Base-by-base conservation (phyloP, 2,329 filamentous ascomycete genomes). In the Truncatella angustata region DNA sequence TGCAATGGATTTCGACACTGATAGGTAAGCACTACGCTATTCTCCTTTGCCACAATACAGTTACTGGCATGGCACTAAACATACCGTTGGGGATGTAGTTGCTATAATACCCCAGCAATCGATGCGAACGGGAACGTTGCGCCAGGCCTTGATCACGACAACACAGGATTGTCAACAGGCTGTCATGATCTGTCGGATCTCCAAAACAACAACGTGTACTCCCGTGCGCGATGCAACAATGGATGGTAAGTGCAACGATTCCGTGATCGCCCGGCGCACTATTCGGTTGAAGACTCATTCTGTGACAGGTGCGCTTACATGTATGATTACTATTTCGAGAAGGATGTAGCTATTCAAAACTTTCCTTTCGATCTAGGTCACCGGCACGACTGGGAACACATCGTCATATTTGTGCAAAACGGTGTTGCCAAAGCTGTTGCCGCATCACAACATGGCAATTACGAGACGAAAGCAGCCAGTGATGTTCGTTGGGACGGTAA, bases 281-380 rank as follows among this genome's bases (percentile, higher is more conserved):
- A 12, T 32, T 32, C 28, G 28, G 6, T 6, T 7, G 7, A 32
- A 32, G 12, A 32, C 28, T 32, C 6, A 32, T 32, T 7, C 28
- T 32, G 68, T 57, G 68, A 68, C 52, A 75, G 72, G 72, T 77
- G 73, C 61, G 66, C 67, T 12, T 68, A 72, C 59, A 40, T 75
- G 24, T 76, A 76, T 60, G 72, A 67, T 54, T 75, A 76, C 62
- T 76, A 74, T 62, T 76, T 76, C 50, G 73, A 76, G 55, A 75
- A 75, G 63, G 73, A 75, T 61, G 66, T 70, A 3, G 62, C 64
- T 3, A 21, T 49, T 32, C 21, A 66, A 18, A 47, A 56, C 20
- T 50, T 64, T 51, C 40, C 66, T 14, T 56, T 66, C 16, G 40
- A 66, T 37, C 58, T 59, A 2, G 69, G 69, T 14, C 73, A 75